phyloP scores from a whole-genome alignment of 2,329 filamentous ascomycete species.

The Cladosporium sphaerospermum region DNA sequence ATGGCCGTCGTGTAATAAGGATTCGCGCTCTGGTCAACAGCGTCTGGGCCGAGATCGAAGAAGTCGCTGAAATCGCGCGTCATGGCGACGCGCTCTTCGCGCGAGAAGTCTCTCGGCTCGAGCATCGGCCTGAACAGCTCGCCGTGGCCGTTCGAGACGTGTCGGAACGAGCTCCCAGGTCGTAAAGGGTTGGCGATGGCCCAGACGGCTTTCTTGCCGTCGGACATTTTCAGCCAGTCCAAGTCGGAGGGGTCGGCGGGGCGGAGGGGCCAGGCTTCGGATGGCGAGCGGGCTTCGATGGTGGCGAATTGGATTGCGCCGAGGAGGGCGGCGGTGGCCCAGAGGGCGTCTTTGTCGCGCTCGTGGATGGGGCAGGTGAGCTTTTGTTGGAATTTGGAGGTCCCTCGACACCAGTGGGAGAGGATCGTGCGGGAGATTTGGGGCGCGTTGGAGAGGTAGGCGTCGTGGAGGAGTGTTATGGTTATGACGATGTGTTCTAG shows the following conservation, averaged over 20 bases:
- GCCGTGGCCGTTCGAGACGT: constrained; percentile 3
- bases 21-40: constrained; percentile 13
- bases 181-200: constrained; percentile 44
- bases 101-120: constrained; percentile 14
- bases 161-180: constrained; percentile 43
- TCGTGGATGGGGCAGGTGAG: constrained; percentile 34
- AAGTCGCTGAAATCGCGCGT: constrained; percentile 7
- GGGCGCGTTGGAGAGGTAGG: constrained; percentile 31
- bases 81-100: background rate
- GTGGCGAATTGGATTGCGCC: constrained; percentile 42
- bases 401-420: constrained; percentile 45
- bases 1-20: constrained; percentile 28
- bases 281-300: constrained; percentile 37
- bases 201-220: constrained; percentile 52
- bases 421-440: constrained; percentile 30
- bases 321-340: constrained; percentile 44
- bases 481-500: constrained; percentile 51
- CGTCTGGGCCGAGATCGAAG: constrained; percentile 15
- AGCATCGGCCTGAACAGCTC: background rate
- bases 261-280: constrained; percentile 53
- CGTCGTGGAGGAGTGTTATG: constrained; percentile 50
- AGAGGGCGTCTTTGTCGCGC: constrained; percentile 40
- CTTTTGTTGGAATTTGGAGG: constrained; percentile 43
- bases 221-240: constrained; percentile 53
- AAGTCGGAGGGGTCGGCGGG: constrained; percentile 40